Evolutionary conservation across 2,329 filamentous ascomycete genomes (phyloP), one percentile per base, ranked within the genome.

Genomic region (Xenosphaeropsis pyriputrescens): DNA sequence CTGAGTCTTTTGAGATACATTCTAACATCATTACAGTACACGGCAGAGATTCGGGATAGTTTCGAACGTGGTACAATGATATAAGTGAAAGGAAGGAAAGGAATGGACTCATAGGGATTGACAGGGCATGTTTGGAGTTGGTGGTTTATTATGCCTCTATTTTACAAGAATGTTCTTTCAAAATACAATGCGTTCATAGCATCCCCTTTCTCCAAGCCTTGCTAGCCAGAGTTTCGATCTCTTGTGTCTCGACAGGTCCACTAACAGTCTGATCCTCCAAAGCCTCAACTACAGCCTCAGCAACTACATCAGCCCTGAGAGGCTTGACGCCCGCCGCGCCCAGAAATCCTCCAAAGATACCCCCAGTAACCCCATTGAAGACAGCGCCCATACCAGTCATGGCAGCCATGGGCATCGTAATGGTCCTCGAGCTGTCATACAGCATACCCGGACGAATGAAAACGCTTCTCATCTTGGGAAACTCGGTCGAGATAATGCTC

Each of bases 1-100:
- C 22, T 8, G 7, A 29, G 3, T 26, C 5, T 29, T 29, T 18
- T 35, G 18, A 18, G 13, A 2, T 30, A 38, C 34, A 33, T 41
- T 33, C 53, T 59, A 42, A 57, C 38, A 13, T 34, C 32, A 36
- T 47, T 12, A 26, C 44, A 71, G 67, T 98, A 98, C 60, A 98
- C 91, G 34, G 77, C 83, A 22, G 91, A 98, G 58, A 96, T 98
- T 51, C 70, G 91, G 55, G 91, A 98, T 55, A 95, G 83, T 59
- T 98, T 98, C 57, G 91, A 98, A 70, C 75, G 91, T 46, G 91
- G 91, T 14, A 96, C 91, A 3, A 93, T 93, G 72, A 91, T 96
- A 57, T 96, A 55, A 16, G 19, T 17, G n/a, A 9, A 14, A 29
- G 5, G 26, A 8, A 29, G 8, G n/a, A 9, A 14, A 29, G 5